Evolutionary conservation across 768 basidiomycete species (phyloP).

Genomic region (Mycena floridula): DNA sequence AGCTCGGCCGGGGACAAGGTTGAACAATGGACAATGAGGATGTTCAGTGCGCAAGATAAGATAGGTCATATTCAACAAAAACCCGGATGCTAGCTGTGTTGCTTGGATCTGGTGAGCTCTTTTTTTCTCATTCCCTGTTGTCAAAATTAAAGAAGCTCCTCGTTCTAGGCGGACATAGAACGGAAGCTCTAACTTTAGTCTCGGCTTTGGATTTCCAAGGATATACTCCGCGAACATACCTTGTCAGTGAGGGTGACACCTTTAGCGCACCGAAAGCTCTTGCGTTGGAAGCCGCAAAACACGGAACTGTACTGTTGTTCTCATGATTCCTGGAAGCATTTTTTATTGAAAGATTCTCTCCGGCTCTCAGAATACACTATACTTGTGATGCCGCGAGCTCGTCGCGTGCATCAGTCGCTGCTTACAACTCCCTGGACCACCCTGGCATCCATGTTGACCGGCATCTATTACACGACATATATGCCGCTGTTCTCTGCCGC

Average conservation of each 20-base stretch:
- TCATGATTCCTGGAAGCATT: constrained; percentile 4
- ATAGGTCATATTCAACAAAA: no score
- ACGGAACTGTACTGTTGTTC: constrained; percentile 10
- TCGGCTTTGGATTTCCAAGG: constrained; percentile 68
- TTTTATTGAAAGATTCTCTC: constrained; percentile 11
- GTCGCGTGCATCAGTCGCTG: constrained; percentile 78
- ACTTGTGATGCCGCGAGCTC: constrained; percentile 77
- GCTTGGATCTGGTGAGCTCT: constrained; percentile 88
- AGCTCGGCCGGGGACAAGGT: no score
- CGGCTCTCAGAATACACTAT: constrained; percentile 33
- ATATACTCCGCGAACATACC: constrained; percentile 74
- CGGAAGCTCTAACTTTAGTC: constrained; percentile 72
- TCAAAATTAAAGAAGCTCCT: constrained; percentile 7
- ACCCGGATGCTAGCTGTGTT: constrained; percentile 63
- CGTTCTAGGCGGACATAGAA: constrained; percentile 91
- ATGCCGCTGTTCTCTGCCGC: constrained; percentile 64
- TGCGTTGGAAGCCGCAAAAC: constrained; percentile 49
- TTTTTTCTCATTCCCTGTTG: constrained; percentile 1
- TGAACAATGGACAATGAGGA: no score
- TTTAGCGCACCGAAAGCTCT: constrained; percentile 71
- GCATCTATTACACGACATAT: constrained; percentile 57
- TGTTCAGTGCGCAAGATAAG: no score
- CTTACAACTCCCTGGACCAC: constrained; percentile 65
- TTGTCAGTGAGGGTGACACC: constrained; percentile 74
- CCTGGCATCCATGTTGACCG: constrained; percentile 49